These are phyloP conservation scores for Ophiostoma triangulosporum DNA, from an alignment of 2,329 filamentous ascomycete genomes.

Conservation along the genomic window DNA sequence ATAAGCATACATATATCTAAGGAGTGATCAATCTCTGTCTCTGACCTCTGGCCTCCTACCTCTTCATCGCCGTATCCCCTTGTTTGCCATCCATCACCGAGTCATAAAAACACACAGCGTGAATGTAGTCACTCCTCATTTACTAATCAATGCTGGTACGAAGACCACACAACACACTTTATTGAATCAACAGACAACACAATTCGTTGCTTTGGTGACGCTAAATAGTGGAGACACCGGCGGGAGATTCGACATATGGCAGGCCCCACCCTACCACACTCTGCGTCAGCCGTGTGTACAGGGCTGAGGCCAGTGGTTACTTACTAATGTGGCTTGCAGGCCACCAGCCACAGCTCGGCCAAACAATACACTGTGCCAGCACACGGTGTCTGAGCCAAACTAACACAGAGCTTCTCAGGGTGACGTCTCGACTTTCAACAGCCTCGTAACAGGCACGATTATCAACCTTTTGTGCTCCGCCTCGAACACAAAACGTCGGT, in stretches of 20 bases:
- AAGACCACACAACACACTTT: neutral
- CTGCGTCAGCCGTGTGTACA: slow-evolving; percentile 13
- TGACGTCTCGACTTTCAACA: neutral
- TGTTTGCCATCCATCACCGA: no score
- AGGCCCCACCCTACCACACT: neutral
- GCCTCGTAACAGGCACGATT: neutral
- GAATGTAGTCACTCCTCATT: no score
- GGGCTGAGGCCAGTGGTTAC: slow-evolving; percentile 5
- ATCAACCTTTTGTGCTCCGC: neutral
- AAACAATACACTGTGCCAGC: neutral
- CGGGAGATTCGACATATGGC: neutral
- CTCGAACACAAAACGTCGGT: neutral
- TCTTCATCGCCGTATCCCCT: no score
- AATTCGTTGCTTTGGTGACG: slow-evolving; percentile 8
- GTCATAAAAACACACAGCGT: neutral
- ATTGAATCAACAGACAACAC: neutral
- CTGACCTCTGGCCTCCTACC: no score
- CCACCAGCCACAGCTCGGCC: neutral
- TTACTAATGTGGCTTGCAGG: neutral
- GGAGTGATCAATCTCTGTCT: no score
- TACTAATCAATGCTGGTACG: no score
- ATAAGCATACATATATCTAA: neutral
- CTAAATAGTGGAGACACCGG: slow-evolving; percentile 2
- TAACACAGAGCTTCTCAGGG: neutral
- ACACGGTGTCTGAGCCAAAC: neutral